Percentiles rank a stretch among this genome's conserved stretches.
Evolutionary conservation across 192 early-diverging fungal genomes (phyloP).

Genomic region (Linnemannia zychae): DNA sequence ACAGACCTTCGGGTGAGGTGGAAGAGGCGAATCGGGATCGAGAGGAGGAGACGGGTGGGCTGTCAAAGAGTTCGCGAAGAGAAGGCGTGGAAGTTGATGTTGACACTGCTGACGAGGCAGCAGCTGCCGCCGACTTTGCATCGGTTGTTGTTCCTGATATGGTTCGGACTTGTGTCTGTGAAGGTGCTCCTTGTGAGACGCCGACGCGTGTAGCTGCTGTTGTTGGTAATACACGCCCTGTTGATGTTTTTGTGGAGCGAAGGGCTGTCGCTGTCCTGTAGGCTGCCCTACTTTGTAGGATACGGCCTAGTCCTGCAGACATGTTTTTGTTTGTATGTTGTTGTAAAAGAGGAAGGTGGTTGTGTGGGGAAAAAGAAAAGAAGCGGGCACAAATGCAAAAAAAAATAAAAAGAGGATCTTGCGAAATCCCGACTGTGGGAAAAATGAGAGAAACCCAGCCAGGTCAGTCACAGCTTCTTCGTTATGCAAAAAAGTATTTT

Average conservation of each 20-base stretch:
- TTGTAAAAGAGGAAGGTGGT: neutral
- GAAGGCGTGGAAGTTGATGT: conserved; percentile 4
- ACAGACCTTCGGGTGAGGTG: conserved; percentile 43
- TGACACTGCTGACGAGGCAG: neutral
- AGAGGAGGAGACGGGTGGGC: conserved; percentile 13
- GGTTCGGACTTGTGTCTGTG: neutral
- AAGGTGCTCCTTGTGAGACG: neutral
- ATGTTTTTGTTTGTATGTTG: conserved; percentile 18
- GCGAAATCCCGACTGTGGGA: neutral
- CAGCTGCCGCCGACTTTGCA: neutral
- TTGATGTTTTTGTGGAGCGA: neutral
- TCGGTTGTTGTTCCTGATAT: neutral
- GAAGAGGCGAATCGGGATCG: conserved; percentile 25
- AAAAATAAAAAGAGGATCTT: neutral
- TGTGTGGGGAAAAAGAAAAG: neutral
- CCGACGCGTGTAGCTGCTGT: neutral
- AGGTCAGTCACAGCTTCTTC: neutral
- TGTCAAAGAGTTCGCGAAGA: conserved; percentile 48
- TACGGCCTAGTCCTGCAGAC: conserved; percentile 39
- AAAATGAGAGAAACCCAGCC: neutral
- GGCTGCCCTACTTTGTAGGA: conserved; percentile 25
- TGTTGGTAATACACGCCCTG: neutral
- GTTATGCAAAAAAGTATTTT: neutral
- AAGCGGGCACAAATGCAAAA: neutral
- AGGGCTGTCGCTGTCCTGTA: conserved; percentile 12